Base-by-base conservation (phyloP, 1,284 basidiomycete species). In the Lentinus polychrous region DNA sequence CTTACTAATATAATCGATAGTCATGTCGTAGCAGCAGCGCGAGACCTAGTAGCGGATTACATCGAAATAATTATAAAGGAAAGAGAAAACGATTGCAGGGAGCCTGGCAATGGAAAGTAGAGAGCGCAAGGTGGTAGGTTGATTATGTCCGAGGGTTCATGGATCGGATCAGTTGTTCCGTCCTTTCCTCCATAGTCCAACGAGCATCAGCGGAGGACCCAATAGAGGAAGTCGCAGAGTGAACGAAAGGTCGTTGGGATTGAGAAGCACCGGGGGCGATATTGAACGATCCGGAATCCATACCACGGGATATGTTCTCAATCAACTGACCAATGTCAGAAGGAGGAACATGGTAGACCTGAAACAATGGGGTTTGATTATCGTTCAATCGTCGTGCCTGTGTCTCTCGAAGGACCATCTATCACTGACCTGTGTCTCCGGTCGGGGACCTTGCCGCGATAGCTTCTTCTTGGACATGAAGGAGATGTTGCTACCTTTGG, bases 271-370 rank as follows among this genome's bases (percentile, higher is more conserved):
- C 57, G 1, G 74, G 69, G 27, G 68, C 59, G 60, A 89, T 79
- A 59, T 89, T 90, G 70, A 90, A 89, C 23, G 86, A 83, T 39
- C 86, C 88, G 43, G 86, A 74, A 55, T 91, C 87, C 70, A 79
- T 78, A 34, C 80, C 83, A 63, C 80, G 80, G 44, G 87, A 88
- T 57, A 91, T 75, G 58, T 71, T 80, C 60, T 91, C 87, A 51
- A 91, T 87, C 49, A 91, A 73, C 53, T 81, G 84, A 40, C 83
- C 86, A 61, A 91, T 89, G 53, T 89, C 82, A 33, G 79, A 75
- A 24, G 83, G 74, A 17, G 84, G 79, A 56, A 83, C 86, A 68
- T 86, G 86, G 69, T 83, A 89, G 60, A 91, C 81, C 87, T 91
- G 38, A 46, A 14, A 52, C 43, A 22, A 27, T 23, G 27, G 27